Base-by-base conservation (phyloP, 2,329 filamentous ascomycete genomes). In the Ploettnerulaceae sp. region DNA sequence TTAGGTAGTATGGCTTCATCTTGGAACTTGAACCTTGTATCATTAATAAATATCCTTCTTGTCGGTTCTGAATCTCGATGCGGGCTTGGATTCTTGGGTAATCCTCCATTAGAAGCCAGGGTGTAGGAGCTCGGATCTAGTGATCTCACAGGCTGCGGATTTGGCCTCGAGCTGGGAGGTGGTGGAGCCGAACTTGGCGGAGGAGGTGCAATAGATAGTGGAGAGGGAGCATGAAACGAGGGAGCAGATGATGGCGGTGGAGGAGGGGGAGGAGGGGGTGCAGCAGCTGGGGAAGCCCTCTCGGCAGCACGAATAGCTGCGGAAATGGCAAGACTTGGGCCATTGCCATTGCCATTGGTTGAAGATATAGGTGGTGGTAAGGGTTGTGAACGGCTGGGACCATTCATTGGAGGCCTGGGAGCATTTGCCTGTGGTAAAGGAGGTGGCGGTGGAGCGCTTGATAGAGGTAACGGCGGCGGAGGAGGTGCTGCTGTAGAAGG, bases 1-100 rank as follows among this genome's bases (percentile, higher is more conserved):
- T 89, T 91, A 0, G 93, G 91, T 36, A 97, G 74, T 57, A 86
- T 75, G 26, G 75, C 77, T 59, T 96, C 91, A 36, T 84, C 79
- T 58, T 91, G 85, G 63, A 96, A 98, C 54, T 83, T 85, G 82
- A 89, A 98, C 56, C 91, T 76, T 44, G 74, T 66, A 65, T 97
- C 93, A 52, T 89, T 78, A 39, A 95, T 81, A 8, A 77, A 67
- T 47, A 82, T 69, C 15, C 72, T 71, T 29, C 57, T 63, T 63
- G 60, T 58, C 58, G 60, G 51, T 53, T 67, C 61, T 58, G 51
- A 59, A 59, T 36, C 66, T 31, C 67, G 67, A 4, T 70, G 69
- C 1, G 72, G 71, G 50, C 70, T 75, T 2, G 74, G 69, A 17
- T 69, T 71, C 54, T 74, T 76, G 22, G 66, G 65, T 57, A 56